Conservation (phyloP, 2,329 filamentous ascomycete species). For the Lecanoromycetidae sp. region DNA sequence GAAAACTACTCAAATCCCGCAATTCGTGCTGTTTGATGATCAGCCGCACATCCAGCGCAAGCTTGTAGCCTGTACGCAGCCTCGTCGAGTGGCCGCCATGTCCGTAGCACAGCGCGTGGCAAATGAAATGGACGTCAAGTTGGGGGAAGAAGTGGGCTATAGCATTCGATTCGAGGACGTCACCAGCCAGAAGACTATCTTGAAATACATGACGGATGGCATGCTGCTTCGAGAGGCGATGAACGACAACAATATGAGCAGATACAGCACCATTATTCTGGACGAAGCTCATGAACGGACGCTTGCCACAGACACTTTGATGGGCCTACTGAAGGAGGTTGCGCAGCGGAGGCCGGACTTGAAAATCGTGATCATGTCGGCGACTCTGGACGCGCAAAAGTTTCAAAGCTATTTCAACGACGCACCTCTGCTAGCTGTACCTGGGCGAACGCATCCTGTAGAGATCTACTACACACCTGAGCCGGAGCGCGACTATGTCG, state of each 20-base stretch:
- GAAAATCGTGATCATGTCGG: slow-evolving; percentile 98
- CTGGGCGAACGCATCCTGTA: slow-evolving; percentile 88
- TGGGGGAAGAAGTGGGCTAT: slow-evolving; percentile 94
- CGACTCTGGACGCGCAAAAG: slow-evolving; percentile 92
- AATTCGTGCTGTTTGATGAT: slow-evolving; percentile 96
- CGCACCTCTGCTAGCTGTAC: slow-evolving; percentile 83
- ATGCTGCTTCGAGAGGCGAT: slow-evolving; percentile 95
- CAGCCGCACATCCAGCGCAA: slow-evolving; percentile 75
- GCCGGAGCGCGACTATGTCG: slow-evolving; percentile 90
- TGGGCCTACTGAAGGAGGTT: slow-evolving; percentile 90
- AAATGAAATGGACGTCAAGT: slow-evolving; percentile 83
- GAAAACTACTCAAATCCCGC: slow-evolving; percentile 97
- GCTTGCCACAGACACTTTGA: slow-evolving; percentile 90
- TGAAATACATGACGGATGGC: slow-evolving; percentile 99
- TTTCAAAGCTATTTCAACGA: slow-evolving; percentile 97
- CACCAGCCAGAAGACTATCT: slow-evolving; percentile 73
- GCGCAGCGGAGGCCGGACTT: slow-evolving; percentile 70
- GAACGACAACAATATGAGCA: slow-evolving; percentile 80
- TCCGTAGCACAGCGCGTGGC: slow-evolving; percentile 97
- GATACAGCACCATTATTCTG: slow-evolving; percentile 95
- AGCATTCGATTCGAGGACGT: slow-evolving; percentile 98
- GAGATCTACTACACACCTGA: slow-evolving; percentile 98
- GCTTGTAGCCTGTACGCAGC: slow-evolving; percentile 93
- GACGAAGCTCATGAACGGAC: slow-evolving; percentile 98
- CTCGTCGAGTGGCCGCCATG: slow-evolving; percentile 95